phyloP scores from a whole-genome alignment of 768 basidiomycete species.

The Tulasnella calospora region DNA sequence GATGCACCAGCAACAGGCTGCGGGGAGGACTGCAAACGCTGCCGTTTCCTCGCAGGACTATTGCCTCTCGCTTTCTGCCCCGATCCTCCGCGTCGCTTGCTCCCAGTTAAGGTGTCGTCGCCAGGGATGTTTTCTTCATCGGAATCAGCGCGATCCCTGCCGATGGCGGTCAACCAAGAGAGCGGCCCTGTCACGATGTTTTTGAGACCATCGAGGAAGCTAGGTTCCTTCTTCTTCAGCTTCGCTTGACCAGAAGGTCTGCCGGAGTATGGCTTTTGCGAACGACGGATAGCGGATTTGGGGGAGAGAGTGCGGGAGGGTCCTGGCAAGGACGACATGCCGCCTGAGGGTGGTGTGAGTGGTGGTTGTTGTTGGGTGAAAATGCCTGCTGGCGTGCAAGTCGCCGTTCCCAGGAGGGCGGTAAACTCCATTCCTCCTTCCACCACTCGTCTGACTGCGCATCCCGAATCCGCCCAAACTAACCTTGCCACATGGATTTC shows the following conservation, averaged over 20 bases:
- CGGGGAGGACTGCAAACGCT: neutral
- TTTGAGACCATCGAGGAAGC: conserved; percentile 25
- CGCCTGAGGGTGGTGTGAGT: conserved; percentile 8
- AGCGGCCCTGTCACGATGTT: conserved; percentile 24
- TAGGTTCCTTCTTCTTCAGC: conserved; percentile 10
- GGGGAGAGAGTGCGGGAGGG: conserved; percentile 6
- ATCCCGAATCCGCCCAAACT: neutral
- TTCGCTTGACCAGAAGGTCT: conserved; percentile 7
- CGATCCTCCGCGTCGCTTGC: conserved; percentile 10
- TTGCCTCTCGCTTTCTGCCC: neutral
- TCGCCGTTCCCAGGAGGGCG: conserved; percentile 2
- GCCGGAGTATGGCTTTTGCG: conserved; percentile 22
- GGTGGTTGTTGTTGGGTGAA: conserved; percentile 8
- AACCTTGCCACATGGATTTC: conserved; percentile 1
- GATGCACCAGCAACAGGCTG: neutral
- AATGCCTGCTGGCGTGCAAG: neutral
- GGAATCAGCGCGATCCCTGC: conserved; percentile 6
- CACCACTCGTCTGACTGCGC: neutral
- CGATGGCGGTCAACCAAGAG: conserved; percentile 18
- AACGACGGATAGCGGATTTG: conserved; percentile 6
- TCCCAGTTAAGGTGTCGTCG: neutral
- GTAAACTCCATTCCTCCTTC: neutral
- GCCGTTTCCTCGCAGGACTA: conserved; percentile 16
- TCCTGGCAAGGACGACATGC: conserved; percentile 15
- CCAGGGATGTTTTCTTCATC: conserved; percentile 20